Percentiles rank a stretch among this genome's conserved stretches.
phyloP scores from a whole-genome alignment of 1,284 basidiomycete species.

The Cryptococcus depauperatus region DNA sequence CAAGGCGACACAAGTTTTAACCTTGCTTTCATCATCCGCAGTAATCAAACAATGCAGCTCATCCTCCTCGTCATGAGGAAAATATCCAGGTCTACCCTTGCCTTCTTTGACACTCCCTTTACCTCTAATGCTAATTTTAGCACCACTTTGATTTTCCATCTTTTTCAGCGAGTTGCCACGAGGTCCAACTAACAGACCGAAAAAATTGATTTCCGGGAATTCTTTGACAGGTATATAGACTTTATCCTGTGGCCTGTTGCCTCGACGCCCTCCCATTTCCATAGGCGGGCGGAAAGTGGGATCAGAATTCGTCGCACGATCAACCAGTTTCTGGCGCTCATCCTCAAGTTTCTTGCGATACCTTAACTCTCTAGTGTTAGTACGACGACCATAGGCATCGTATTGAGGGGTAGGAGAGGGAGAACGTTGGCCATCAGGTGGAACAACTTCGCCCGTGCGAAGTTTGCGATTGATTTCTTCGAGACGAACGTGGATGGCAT shows the following conservation, averaged over 20 bases:
- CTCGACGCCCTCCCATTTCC: conserved; percentile 72
- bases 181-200: conserved; percentile 94
- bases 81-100: conserved; percentile 86
- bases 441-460: conserved; percentile 85
- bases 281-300: conserved; percentile 96
- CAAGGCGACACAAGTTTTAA: conserved; percentile 79
- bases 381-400: conserved; percentile 90
- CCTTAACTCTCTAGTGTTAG: conserved; percentile 95
- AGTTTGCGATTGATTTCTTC: conserved; percentile 97
- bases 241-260: conserved; percentile 86
- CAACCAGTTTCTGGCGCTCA: conserved; percentile 86
- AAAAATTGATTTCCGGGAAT: conserved; percentile 99
- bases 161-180: conserved; percentile 98
- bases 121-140: conserved; percentile 96
- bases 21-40: conserved; percentile 86
- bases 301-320: conserved; percentile 93
- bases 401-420: conserved; percentile 96
- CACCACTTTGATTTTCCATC: conserved; percentile 97
- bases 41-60: conserved; percentile 97
- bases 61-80: conserved; percentile 92
- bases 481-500: conserved; percentile 84
- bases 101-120: conserved; percentile 99
- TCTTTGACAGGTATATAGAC: conserved; percentile 99
- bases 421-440: conserved; percentile 88
- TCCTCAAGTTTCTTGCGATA: conserved; percentile 98